phyloP scores from a whole-genome alignment of 345 rosid species.

The Combretum micranthum region DNA sequence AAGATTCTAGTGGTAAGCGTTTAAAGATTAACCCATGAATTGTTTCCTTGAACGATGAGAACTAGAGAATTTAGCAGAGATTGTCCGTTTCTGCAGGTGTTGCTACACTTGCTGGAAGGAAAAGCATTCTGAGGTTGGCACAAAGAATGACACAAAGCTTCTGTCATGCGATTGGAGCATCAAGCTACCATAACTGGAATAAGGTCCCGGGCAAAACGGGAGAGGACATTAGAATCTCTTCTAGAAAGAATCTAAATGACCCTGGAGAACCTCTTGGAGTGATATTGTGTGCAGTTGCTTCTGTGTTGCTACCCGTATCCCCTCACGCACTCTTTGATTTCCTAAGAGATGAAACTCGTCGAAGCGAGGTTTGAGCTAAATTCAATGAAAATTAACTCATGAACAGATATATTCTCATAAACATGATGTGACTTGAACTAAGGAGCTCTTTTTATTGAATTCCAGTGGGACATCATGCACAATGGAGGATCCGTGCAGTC shows the following conservation, averaged over 20 bases:
- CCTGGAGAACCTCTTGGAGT: constrained; percentile 92
- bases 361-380: constrained; percentile 52
- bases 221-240: constrained; percentile 80
- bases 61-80: neutral
- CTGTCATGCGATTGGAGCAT: constrained; percentile 79
- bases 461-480: constrained; percentile 85
- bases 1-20: constrained; percentile 74
- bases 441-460: constrained; percentile 4
- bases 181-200: constrained; percentile 91
- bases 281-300: constrained; percentile 82
- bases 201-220: constrained; percentile 84
- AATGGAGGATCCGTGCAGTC: constrained; percentile 62
- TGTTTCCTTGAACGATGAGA: neutral
- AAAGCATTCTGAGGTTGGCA: constrained; percentile 85
- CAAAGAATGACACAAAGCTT: constrained; percentile 88
- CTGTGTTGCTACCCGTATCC: constrained; percentile 77
- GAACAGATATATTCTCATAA: neutral
- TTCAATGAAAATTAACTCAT: neutral
- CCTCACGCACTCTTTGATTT: constrained; percentile 69
- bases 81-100: constrained; percentile 39
- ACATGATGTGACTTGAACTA: neutral
- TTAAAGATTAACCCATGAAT: neutral
- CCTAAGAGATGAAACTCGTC: constrained; percentile 76
- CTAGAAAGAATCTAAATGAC: constrained; percentile 87
- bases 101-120: constrained; percentile 88